Evolutionary conservation across 2,329 filamentous ascomycete species (phyloP).

Genomic region (Fonsecaea pugnacius): DNA sequence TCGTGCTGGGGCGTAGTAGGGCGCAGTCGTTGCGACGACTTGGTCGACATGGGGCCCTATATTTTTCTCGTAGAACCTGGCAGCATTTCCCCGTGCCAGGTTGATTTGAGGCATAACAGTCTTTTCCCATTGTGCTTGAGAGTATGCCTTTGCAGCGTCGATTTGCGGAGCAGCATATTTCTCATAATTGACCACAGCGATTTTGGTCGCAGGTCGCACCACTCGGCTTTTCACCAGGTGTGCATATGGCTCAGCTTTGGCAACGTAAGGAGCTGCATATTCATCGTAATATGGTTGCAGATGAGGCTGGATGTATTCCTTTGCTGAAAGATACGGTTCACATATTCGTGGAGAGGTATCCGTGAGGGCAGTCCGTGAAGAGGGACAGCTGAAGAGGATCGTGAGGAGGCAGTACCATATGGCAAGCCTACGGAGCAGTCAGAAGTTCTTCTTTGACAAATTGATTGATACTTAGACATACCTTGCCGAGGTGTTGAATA

Average conservation of each 20-base stretch:
- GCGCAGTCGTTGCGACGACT: constrained; percentile 61
- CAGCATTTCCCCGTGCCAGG: constrained; percentile 64
- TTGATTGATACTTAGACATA: constrained; percentile 41
- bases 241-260: constrained; percentile 74
- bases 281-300: constrained; percentile 81
- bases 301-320: constrained; percentile 71
- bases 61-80: constrained; percentile 69
- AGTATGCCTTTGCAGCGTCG: constrained; percentile 68
- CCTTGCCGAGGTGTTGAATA: constrained; percentile 60
- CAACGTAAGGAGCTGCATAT: constrained; percentile 82
- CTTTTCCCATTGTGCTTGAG: constrained; percentile 75
- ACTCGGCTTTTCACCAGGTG: constrained; percentile 62
- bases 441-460: constrained; percentile 7
- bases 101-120: constrained; percentile 75
- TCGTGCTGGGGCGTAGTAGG: constrained; percentile 72
- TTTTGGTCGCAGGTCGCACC: constrained; percentile 68
- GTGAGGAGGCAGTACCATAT: constrained; percentile 88
- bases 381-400: constrained; percentile 79
- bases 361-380: constrained; percentile 68
- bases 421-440: constrained; percentile 61
- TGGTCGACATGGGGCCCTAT: constrained; percentile 76
- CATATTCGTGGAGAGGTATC: constrained; percentile 77
- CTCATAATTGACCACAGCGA: constrained; percentile 64
- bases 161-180: constrained; percentile 77
- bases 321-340: constrained; percentile 74